Conservation (phyloP, 768 basidiomycete genomes). For the Obba rivulosa region DNA sequence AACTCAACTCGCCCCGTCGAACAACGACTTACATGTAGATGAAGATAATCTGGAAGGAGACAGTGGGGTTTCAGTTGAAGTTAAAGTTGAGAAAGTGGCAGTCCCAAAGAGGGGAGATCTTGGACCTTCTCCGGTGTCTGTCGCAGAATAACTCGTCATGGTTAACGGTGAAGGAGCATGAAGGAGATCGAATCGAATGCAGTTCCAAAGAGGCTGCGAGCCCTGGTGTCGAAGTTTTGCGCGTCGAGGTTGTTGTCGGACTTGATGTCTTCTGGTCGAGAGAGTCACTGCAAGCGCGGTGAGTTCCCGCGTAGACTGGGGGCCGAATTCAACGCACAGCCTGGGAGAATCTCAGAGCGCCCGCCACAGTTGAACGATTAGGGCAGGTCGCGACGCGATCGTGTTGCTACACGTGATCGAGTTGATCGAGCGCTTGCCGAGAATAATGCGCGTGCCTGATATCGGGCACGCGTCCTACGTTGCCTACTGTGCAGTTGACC, state of each 20-base stretch:
- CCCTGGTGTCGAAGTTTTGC: not conserved
- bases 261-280: not conserved
- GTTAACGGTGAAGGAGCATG: slow-evolving; percentile 1
- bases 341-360: not conserved
- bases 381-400: slow-evolving; percentile 36
- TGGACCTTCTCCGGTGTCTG: slow-evolving; percentile 23
- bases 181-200: slow-evolving; percentile 1
- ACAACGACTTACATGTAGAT: slow-evolving; percentile 18
- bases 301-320: not conserved
- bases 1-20: not conserved
- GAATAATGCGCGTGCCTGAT: not conserved
- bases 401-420: slow-evolving; percentile 34
- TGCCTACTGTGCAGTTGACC: no score
- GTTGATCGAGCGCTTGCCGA: slow-evolving; percentile 1
- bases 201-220: not conserved
- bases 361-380: slow-evolving; percentile 29
- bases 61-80: slow-evolving; percentile 47
- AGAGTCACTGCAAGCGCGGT: not conserved
- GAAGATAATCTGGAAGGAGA: slow-evolving; percentile 60
- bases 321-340: slow-evolving; percentile 1
- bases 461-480: no score
- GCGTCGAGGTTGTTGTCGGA: not conserved
- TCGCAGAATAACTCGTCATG: slow-evolving; percentile 35
- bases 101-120: slow-evolving; percentile 64
- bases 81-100: slow-evolving; percentile 48